These are phyloP conservation scores for Pythium volutum DNA, from an alignment of 352 stramenopile genomes.

Conservation along the genomic window DNA sequence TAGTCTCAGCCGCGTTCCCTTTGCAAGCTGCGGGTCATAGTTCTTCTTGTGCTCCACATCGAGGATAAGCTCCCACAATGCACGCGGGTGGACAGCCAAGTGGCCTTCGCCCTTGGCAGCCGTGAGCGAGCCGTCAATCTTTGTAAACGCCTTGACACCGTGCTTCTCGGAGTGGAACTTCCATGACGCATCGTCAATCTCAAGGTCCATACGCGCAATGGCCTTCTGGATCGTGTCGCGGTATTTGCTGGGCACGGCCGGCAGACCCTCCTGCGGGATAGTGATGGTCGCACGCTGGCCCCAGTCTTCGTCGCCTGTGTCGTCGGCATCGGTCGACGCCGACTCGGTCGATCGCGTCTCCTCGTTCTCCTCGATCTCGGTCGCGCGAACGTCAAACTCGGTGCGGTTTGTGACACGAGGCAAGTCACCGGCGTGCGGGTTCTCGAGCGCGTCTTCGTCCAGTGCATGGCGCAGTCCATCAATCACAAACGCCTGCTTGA, in stretches of 20 bases:
- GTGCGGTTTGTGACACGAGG: conserved; percentile 50
- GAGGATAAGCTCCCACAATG: conserved; percentile 52
- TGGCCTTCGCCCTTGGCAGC: conserved; percentile 52
- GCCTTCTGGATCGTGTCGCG: conserved; percentile 55
- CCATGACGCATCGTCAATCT: conserved; percentile 55
- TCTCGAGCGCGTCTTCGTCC: conserved; percentile 41
- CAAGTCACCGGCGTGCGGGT: conserved; percentile 1
- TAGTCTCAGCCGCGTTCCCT: conserved; percentile 34
- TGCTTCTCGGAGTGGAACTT: conserved; percentile 70
- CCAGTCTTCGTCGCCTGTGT: conserved; percentile 43
- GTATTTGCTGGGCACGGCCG: conserved; percentile 46
- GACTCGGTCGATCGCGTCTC: conserved; percentile 18
- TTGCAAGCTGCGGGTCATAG: conserved; percentile 56
- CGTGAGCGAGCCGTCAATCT: conserved; percentile 62
- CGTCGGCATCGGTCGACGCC: conserved; percentile 26
- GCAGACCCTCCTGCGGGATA: conserved; percentile 42
- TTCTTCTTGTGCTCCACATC: conserved; percentile 45
- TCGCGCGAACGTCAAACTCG: conserved; percentile 41
- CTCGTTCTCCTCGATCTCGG: conserved; percentile 31
- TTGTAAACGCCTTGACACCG: conserved; percentile 64
- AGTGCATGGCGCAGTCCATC: conserved; percentile 52
- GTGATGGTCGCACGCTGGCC: conserved; percentile 1
- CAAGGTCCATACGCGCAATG: conserved; percentile 49
- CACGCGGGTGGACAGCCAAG: conserved; percentile 47
- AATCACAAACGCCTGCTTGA: conserved; percentile 69